Base-by-base conservation (phyloP, 1,284 basidiomycete species). In the Sanghuangporus baumii region DNA sequence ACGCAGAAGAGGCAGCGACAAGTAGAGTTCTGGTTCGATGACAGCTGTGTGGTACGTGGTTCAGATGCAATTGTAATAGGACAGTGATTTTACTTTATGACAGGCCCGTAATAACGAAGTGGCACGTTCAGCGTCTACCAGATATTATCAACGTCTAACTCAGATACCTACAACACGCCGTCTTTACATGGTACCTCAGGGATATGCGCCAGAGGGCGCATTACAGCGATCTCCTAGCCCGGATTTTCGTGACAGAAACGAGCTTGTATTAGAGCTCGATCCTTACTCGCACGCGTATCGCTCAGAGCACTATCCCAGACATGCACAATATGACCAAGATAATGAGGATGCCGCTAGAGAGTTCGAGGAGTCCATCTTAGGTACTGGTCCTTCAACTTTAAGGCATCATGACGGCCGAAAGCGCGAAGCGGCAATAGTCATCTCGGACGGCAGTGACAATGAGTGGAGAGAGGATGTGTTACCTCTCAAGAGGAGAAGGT, bases 1-100 rank as follows among this genome's bases (percentile, higher is more conserved):
- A 89, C 87, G 1, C 84, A 87, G 69, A 85, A 85, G 69, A 83
- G 89, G 55, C 82, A 85, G 71, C 82, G 81, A 55, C 84, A 88
- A 67, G 81, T 91, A 1, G 85, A 86, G 64, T 79, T 84, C 48
- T 89, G 82, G 78, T 92, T 90, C 68, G 85, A 87, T 70, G 75
- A 81, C 60, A 79, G 81, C 73, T 76, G 83, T 68, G 73, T 84
- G 69, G 88, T 91, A 68, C 72, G 80, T 74, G 3, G 20, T 41
- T 59, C 34, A 20, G 31, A 64, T 14, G 60, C 38, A 16, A 20
- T 23, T 5, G 34, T 31, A 57, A 55, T 61, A 43, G 52, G 52
- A 34, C 43, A 46, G 2, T 18, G 16, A 46, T n/a, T 11, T 46
- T n/a, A 36, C 1, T 16, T 68, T 11, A 65, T 8, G 50, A 38